Base-by-base conservation (phyloP, 140 eudicot species). In the Flaveria floridana region DNA sequence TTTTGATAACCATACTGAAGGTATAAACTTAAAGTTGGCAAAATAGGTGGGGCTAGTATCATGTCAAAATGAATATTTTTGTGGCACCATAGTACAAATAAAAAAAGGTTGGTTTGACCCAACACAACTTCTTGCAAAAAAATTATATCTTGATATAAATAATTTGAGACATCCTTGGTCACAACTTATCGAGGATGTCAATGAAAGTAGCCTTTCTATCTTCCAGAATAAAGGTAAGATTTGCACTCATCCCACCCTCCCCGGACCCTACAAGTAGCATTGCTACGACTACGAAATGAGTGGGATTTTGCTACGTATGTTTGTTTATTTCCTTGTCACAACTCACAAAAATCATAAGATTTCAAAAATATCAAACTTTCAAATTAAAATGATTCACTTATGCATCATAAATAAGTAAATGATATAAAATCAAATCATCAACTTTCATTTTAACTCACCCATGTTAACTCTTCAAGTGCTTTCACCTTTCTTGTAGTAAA, bases 401-500 rank as follows among this genome's bases (percentile, higher is more conserved):
- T 23, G 3, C 14, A 7, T 34, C 37, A 65, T 19, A 16, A 37
- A 39, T 7, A 23, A 12, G 10, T 8, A 19, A 68, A 61, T 12
- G 12, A 28, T 26, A 12, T 28, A 30, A 26, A 59, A 9, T 8
- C 5, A 23, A 57, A 62, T 23, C 2, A 68, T 13, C 15, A 1
- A 37, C 62, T 58, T 14, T 28, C 39, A 74, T 41, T 61, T 61
- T 19, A 28, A 84, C 93, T 84, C 79, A 93, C 98, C 98, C 99
- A 90, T 55, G 99, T 94, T 70, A 93, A 82, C 77, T 93, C 99
- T 86, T 94, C 99, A 71, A 88, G 79, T 52, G 99, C 99, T 71
- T 85, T 82, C 80, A 90, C 92, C 79, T 88, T 87, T 84, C 97
- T 90, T 53, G 97, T 81, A 44, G 97, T 90, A 83, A 94, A 94